Evolutionary conservation across 352 stramenopile genomes (phyloP).

Genomic region (Phytophthora sansomeana): DNA sequence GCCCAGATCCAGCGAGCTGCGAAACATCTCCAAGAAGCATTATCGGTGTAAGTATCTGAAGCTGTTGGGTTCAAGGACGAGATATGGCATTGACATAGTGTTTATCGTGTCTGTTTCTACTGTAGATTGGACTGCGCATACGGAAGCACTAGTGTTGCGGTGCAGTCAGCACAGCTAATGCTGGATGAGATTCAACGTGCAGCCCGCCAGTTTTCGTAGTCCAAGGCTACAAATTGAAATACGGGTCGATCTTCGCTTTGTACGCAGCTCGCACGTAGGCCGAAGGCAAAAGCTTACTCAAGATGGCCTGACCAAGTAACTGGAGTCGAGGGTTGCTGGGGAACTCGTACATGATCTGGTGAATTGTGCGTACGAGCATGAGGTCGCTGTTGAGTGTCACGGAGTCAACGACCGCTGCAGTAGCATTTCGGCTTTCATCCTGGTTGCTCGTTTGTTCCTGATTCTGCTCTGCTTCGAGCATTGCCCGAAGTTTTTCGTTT

Average conservation of each 20-base stretch:
- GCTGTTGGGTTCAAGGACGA: too few relatives aligned
- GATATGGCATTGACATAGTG: constrained; percentile 2
- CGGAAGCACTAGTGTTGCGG: constrained; percentile 30
- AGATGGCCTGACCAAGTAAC: constrained; percentile 56
- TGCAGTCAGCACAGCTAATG: constrained; percentile 29
- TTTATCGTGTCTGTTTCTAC: not conserved
- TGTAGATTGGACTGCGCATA: constrained; percentile 38
- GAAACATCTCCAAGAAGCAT: constrained; percentile 45
- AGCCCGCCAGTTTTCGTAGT: not conserved
- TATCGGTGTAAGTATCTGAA: constrained; percentile 43
- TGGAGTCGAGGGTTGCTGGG: constrained; percentile 66
- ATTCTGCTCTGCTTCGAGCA: constrained; percentile 31
- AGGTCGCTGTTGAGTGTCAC: constrained; percentile 63
- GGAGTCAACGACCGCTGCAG: constrained; percentile 40
- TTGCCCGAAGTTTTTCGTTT: constrained; percentile 62
- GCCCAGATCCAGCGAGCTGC: constrained; percentile 26
- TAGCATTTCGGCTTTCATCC: constrained; percentile 20
- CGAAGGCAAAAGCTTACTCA: constrained; percentile 66
- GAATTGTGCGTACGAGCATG: constrained; percentile 63
- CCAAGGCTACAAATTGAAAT: constrained; percentile 74
- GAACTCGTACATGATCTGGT: constrained; percentile 75
- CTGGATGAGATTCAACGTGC: constrained; percentile 40
- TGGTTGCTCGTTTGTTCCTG: constrained; percentile 15
- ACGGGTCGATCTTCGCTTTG: constrained; percentile 77
- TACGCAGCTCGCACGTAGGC: constrained; percentile 75